Evolutionary conservation across 2,329 filamentous ascomycete genomes (phyloP).

Genomic region (Exophiala alcalophila): DNA sequence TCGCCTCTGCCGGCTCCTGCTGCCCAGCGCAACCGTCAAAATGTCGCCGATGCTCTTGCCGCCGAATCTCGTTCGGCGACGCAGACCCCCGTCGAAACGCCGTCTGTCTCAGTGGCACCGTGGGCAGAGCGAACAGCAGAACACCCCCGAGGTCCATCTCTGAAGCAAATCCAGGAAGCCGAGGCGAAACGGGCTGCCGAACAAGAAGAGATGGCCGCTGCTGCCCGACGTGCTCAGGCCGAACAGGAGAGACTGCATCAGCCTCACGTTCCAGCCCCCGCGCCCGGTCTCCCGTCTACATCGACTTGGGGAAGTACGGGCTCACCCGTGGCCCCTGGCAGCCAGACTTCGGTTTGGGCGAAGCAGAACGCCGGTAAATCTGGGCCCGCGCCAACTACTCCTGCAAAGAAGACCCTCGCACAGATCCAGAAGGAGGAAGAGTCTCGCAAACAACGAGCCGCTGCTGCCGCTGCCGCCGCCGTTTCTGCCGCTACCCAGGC

Average conservation of each 20-base stretch:
- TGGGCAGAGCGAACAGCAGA: constrained; percentile 85
- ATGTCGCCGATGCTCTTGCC: constrained; percentile 71
- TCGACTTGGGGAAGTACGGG: constrained; percentile 81
- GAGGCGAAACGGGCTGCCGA: constrained; percentile 92
- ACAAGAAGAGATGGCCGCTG: constrained; percentile 75
- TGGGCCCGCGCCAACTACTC: constrained; percentile 34
- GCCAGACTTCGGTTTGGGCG: constrained; percentile 46
- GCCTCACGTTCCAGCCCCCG: constrained; percentile 64
- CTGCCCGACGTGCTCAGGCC: constrained; percentile 68
- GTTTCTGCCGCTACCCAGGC: constrained; percentile 50
- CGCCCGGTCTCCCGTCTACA: constrained; percentile 75
- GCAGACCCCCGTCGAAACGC: constrained; percentile 67
- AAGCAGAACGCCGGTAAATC: constrained; percentile 49
- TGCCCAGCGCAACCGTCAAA: constrained; percentile 78
- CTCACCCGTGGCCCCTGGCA: constrained; percentile 64
- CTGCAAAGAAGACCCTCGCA: constrained; percentile 79
- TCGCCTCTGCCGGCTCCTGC: constrained; percentile 86
- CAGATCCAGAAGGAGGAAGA: constrained; percentile 98
- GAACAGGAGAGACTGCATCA: constrained; percentile 68
- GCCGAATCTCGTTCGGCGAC: constrained; percentile 69
- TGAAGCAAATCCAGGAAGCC: constrained; percentile 95
- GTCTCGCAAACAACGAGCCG: constrained; percentile 73
- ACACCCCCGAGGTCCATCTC: constrained; percentile 76
- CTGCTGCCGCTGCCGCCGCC: constrained; percentile 46
- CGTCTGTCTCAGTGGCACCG: constrained; percentile 74